Evolutionary conservation across 129 eudicot genomes (phyloP), one percentile per base, ranked within the genome.

Genomic region (Artemisia argyi): DNA sequence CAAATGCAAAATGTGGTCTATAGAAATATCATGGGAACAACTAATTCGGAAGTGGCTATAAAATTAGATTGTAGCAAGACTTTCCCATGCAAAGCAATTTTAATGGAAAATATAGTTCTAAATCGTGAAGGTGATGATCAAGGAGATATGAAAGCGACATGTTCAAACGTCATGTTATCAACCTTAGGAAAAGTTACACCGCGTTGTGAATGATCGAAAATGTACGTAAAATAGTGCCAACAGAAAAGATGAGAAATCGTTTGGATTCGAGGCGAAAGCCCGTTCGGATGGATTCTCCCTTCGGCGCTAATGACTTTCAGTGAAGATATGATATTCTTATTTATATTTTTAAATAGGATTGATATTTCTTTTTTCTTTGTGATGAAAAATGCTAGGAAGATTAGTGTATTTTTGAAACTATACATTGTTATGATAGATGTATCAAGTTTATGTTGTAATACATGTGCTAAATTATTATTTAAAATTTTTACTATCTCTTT

Each of bases 11-110:
- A 87, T 56, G 71, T 92, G 51, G 71, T 76, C 6, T 92, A 85
- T 83, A 61, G 63, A 66, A 92, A 87, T 59, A 89, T 89, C 46
- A 75, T 16, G 75, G 98, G 96, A 64, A 89, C 91, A 12, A 89
- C 95, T 73, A 82, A 88, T 54, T 77, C 96, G 22, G 73, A 87
- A 63, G 81, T 69, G 30, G 98, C 86, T 57, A 83, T 92, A 73
- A 83, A 78, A 10, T 65, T 92, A n/a, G 66, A 85, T 14, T 92
- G 98, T 78, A 92, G 98, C 81, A 77, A 82, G 54, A 83, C 81
- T 24, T 67, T 81, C 59, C 94, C 94, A n/a, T 92, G 98, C 52
- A 72, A 20, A 76, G 75, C 78, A 7, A 70, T 92, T 28, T 14
- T 65, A 58, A 49, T 89, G 74, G 79, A 92, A 19, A 85, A 89